Evolutionary conservation across 495 filamentous ascomycete genomes (phyloP).

Genomic region (Penicillium malachiteum): DNA sequence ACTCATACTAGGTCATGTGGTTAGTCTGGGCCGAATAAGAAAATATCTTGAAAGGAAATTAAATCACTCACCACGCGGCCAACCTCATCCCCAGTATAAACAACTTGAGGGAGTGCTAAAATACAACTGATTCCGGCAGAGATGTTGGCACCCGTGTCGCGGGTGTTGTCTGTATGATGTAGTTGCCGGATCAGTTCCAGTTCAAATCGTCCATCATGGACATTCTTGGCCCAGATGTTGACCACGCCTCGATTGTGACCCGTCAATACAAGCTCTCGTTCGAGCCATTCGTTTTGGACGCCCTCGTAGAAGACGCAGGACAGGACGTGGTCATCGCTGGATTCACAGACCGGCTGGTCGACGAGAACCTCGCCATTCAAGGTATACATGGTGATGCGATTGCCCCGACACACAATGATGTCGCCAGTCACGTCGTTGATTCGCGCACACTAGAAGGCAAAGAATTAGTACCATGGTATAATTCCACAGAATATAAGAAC

Average conservation of each 20-base stretch:
- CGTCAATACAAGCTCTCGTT: conserved; percentile 82
- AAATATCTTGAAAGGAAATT: background rate
- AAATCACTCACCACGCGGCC: conserved; percentile 67
- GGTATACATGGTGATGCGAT: conserved; percentile 74
- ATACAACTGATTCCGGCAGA: conserved; percentile 84
- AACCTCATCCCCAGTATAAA: conserved; percentile 92
- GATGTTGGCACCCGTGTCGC: conserved; percentile 73
- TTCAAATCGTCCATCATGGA: conserved; percentile 53
- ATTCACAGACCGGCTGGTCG: conserved; percentile 73
- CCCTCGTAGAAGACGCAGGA: conserved; percentile 95
- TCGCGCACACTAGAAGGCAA: conserved; percentile 63
- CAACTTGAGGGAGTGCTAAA: conserved; percentile 73
- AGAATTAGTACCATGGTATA: conserved; percentile 13
- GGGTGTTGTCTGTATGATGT: conserved; percentile 74
- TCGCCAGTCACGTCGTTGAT: conserved; percentile 90
- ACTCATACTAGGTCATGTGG: conserved; percentile 67
- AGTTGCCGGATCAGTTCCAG: conserved; percentile 70
- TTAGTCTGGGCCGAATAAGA: conserved; percentile 10
- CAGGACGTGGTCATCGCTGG: conserved; percentile 68
- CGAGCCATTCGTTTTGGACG: conserved; percentile 85
- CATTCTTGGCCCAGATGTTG: conserved; percentile 65
- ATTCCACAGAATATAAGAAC: conserved; percentile 3
- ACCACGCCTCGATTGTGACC: conserved; percentile 83
- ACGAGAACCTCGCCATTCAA: conserved; percentile 83
- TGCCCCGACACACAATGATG: conserved; percentile 78